These are phyloP conservation scores for Syncephalastrum racemosum DNA, from an alignment of 371 early-diverging fungal species.

Conservation along the genomic window DNA sequence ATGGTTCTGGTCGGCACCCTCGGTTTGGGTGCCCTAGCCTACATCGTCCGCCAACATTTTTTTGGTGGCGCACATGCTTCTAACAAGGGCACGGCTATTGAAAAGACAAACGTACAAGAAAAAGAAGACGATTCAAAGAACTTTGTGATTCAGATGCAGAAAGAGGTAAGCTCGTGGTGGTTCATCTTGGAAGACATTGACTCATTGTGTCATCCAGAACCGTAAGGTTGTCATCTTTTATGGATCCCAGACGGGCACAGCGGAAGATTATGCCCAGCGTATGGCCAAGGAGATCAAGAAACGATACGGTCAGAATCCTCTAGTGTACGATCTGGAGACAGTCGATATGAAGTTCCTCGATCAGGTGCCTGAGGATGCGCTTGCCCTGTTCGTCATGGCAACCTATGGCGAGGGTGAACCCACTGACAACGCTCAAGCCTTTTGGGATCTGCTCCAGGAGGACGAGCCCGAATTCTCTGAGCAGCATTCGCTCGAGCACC, in stretches of 20 bases:
- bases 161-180: slow-evolving; percentile 33
- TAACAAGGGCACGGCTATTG: not conserved
- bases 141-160: slow-evolving; percentile 33
- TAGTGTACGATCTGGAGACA: slow-evolving; percentile 80
- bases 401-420: slow-evolving; percentile 90
- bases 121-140: slow-evolving; percentile 8
- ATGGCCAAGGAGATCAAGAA: slow-evolving; percentile 76
- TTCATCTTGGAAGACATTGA: not conserved
- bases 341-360: slow-evolving; percentile 77
- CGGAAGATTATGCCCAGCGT: slow-evolving; percentile 88
- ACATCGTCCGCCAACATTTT: slow-evolving; percentile 7
- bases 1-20: slow-evolving; percentile 14
- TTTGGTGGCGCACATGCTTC: not conserved
- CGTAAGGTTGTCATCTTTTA: slow-evolving; percentile 74
- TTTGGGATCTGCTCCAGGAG: slow-evolving; percentile 65
- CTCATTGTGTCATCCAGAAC: slow-evolving; percentile 25
- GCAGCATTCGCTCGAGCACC: slow-evolving; percentile 57
- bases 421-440: slow-evolving; percentile 82
- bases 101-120: not conserved
- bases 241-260: slow-evolving; percentile 94
- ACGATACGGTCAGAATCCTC: slow-evolving; percentile 63
- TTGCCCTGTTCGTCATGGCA: slow-evolving; percentile 79
- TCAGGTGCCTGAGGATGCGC: slow-evolving; percentile 50
- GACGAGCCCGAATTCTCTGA: slow-evolving; percentile 64
- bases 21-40: slow-evolving; percentile 12